Evolutionary conservation across 2,329 filamentous ascomycete species (phyloP).

Genomic region (Aspergillus amoenus): DNA sequence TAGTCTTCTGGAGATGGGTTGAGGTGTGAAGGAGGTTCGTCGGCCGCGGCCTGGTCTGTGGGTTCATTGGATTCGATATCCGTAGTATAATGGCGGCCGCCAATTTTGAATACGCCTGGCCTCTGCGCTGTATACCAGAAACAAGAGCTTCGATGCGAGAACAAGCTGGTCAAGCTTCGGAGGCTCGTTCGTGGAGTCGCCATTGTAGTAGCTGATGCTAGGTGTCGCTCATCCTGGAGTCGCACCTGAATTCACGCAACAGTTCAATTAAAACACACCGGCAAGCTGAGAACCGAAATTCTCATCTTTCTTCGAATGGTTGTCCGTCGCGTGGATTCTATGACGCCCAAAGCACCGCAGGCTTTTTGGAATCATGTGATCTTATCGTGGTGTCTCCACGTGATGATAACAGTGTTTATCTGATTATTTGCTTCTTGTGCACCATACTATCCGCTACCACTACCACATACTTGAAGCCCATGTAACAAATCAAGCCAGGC

Average conservation of each 20-base stretch:
- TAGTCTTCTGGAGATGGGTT: slow-evolving; percentile 86
- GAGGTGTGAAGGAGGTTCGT: slow-evolving; percentile 54
- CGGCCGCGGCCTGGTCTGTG: slow-evolving; percentile 6
- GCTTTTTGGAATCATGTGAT: slow-evolving; percentile 3
- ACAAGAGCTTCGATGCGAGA: slow-evolving; percentile 19
- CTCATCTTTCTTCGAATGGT: background rate
- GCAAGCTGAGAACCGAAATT: slow-evolving; percentile 4
- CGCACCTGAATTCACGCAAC: background rate
- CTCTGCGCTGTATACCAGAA: slow-evolving; percentile 14
- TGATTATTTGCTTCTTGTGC: background rate
- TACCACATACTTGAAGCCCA: no score
- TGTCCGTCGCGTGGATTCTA: background rate
- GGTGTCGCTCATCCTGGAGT: slow-evolving; percentile 18
- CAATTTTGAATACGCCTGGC: slow-evolving; percentile 7
- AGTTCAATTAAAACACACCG: background rate
- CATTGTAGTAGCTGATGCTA: slow-evolving; percentile 19
- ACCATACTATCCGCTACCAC: background rate
- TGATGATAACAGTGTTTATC: slow-evolving; percentile 1
- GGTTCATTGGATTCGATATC: slow-evolving; percentile 6
- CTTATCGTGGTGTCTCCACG: background rate
- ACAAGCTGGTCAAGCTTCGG: slow-evolving; percentile 15
- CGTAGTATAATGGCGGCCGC: slow-evolving; percentile 26
- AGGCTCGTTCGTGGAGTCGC: slow-evolving; percentile 21
- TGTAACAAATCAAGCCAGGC: background rate
- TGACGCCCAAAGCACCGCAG: background rate